phyloP scores from a whole-genome alignment of 805 yeast species.

The Priceomyces haplophilus region DNA sequence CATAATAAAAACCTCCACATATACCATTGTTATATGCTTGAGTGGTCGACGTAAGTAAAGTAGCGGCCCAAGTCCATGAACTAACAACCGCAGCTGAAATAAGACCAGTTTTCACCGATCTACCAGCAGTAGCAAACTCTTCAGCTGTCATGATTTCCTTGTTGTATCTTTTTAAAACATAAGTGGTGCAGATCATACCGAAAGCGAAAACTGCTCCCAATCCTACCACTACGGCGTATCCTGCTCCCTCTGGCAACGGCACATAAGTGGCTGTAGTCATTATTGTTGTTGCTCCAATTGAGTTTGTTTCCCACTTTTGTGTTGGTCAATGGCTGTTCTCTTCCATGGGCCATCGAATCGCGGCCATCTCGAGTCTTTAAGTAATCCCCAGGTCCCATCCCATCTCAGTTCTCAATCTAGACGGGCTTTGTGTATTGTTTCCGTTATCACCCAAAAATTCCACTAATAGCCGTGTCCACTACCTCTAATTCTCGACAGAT shows the following conservation, averaged over 20 bases:
- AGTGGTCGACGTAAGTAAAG: constrained; percentile 49
- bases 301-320: too few relatives aligned
- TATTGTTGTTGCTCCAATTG: too few relatives aligned
- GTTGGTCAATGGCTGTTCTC: too few relatives aligned
- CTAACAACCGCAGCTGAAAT: constrained; percentile 89
- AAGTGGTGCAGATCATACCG: constrained; percentile 78
- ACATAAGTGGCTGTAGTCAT: constrained; percentile 8
- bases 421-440: too few relatives aligned
- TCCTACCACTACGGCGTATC: constrained; percentile 86
- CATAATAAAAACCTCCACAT: constrained; percentile 78
- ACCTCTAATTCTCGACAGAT: too few relatives aligned
- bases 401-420: too few relatives aligned
- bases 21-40: constrained; percentile 77
- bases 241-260: constrained; percentile 70
- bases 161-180: constrained; percentile 70
- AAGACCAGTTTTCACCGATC: constrained; percentile 80
- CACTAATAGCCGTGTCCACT: too few relatives aligned
- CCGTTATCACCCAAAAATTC: too few relatives aligned
- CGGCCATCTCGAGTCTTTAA: too few relatives aligned
- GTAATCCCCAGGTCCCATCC: too few relatives aligned
- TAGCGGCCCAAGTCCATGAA: constrained; percentile 77
- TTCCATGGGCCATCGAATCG: too few relatives aligned
- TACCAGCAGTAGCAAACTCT: constrained; percentile 90
- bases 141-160: constrained; percentile 87
- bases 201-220: constrained; percentile 75